Evolutionary conservation across 2,329 filamentous ascomycete genomes (phyloP), one percentile per base, ranked within the genome.

Genomic region (Sarocladiaceae sp.): DNA sequence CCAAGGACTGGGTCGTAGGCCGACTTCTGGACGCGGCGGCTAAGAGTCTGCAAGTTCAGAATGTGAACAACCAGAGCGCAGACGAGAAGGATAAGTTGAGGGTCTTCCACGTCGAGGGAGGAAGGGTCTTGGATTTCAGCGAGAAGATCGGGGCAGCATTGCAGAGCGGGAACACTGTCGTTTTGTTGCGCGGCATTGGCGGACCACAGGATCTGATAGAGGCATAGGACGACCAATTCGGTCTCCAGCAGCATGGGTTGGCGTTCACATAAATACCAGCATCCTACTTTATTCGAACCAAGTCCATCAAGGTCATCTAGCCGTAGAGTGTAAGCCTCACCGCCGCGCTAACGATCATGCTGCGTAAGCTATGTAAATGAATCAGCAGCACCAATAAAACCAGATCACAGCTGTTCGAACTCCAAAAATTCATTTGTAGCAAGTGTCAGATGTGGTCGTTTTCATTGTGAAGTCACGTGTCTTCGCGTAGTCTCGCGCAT

Each of bases 91-190:
- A 89, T 47, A 85, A 85, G 63, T 62, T 98, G 51, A 70, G 93
- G 7, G 81, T 98, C 0, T 98, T 95, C 58, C 90, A 97, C 60
- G 87, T 98, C 1, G 90, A 98, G 59, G 87, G 85, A 0, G 93
- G 93, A 0, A 72, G 88, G 47, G 63, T 98, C 50, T 64, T 98
- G 50, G 90, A 93, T 48, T 98, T 94, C 57, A 81, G 77, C 19
- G 90, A 96, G 64, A 90, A 91, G 69, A 72, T 95, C 45, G 89
- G 88, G 4, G 72, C 73, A 43, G 74, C 73, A 21, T 70, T 94
- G 47, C 78, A 79, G 51, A 90, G 78, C 53, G 93, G 93, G 1
- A 91, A 98, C 60, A 96, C 89, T 10, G 80, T 98, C 51, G 89
- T 97, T 19, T 60, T 98, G 55, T 57, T 98, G 44, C 74, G 93